Conservation (phyloP, 116 monocot species). For the Dioscorea cayenensis region DNA sequence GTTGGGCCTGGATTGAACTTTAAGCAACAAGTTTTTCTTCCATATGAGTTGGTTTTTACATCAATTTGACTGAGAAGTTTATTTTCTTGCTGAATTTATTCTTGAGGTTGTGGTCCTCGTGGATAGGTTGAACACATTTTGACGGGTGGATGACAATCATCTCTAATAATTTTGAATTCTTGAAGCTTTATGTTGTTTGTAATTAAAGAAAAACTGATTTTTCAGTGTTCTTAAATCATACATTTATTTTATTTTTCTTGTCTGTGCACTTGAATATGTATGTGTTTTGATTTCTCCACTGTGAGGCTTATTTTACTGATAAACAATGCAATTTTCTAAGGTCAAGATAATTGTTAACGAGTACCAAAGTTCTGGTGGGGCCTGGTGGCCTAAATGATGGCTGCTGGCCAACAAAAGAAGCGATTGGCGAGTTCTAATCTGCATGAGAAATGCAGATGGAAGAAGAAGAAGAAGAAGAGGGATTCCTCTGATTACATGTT, state of each 20-base stretch:
- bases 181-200: too few species aligned
- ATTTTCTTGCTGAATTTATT: neutral
- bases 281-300: too few species aligned
- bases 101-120: neutral
- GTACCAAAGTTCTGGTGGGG: neutral
- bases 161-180: neutral
- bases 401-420: slow-evolving; percentile 73
- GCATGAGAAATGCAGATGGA: slow-evolving; percentile 39
- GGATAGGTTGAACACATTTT: neutral
- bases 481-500: slow-evolving; percentile 46
- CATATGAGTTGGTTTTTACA: neutral
- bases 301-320: neutral
- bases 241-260: neutral
- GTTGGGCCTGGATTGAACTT: too few species aligned
- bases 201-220: too few species aligned
- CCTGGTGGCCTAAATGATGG: slow-evolving; percentile 45
- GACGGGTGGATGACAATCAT: neutral
- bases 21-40: too few species aligned
- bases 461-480: slow-evolving; percentile 58
- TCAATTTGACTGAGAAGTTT: neutral
- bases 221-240: neutral
- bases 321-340: neutral
- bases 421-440: slow-evolving; percentile 36
- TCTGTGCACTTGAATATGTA: neutral
- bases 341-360: neutral